Base-by-base conservation (phyloP, 2,329 filamentous ascomycete genomes). In the Penicillium sp. region DNA sequence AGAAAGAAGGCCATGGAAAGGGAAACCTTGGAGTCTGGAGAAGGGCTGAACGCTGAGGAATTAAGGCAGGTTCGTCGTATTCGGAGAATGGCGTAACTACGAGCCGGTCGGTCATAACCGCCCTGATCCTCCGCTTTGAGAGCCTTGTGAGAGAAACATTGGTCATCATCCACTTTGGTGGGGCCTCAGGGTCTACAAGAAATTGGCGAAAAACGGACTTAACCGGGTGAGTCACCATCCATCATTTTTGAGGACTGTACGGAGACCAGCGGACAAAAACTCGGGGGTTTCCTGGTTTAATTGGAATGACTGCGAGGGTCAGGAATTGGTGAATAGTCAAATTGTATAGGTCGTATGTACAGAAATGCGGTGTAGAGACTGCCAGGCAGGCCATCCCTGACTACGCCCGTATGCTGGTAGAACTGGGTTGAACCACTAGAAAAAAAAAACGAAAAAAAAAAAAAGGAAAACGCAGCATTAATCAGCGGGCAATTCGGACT, bases 401-500 rank as follows among this genome's bases (percentile, higher is more conserved):
- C 20, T 20, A 37, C 20, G 20, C 10, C 31, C 25, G 12, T 25
- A 14, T 25, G 25, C 25, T 25, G 25, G 25, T 25, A 25, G 25
- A 20, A 25, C 25, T 25, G 4, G 25, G 25, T 25, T 25, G 4
- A 25, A 25, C 25, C 25, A 25, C 25, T 1, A 5, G 4, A 25
- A 25, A 25, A 25, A 25, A 25, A 1, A n/a, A n/a, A n/a, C n/a
- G n/a, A 34, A 52, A 50, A 35, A 25, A 43, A 39, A 34, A 56
- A 35, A 42, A 22, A 31, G 37, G 51, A 53, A 57, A 20, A 12
- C 38, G 34, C 38, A 28, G 25, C 14, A 57, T 59, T 59, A 62
- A 56, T 58, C 55, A 58, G 55, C 55, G 41, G 55, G 20, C 39
- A n/a, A 41, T 37, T 63, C 62, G 62, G 62, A 12, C 57, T 62